Evolutionary conservation across 2,329 filamentous ascomycete species (phyloP).

Genomic region (Colletotrichum australisinense): DNA sequence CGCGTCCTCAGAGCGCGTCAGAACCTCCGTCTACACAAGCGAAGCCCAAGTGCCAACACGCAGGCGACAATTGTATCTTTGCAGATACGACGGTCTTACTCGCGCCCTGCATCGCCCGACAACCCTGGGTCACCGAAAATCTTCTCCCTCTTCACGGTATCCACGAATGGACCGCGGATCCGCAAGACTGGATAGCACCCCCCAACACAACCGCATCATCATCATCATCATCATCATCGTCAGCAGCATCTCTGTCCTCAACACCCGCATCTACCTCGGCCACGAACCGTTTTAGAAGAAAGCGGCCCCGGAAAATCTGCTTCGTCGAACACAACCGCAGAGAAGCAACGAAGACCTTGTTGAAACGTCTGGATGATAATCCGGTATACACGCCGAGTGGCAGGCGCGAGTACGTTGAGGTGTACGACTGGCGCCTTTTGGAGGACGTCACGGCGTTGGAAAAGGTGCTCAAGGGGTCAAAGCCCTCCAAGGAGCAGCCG

Average conservation of each 20-base stretch:
- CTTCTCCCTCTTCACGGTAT: constrained; percentile 58
- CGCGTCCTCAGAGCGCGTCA: background rate
- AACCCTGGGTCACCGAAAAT: constrained; percentile 48
- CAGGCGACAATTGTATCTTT: constrained; percentile 51
- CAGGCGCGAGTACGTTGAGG: constrained; percentile 50
- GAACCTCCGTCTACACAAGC: background rate
- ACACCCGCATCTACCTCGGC: background rate
- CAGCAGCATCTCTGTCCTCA: background rate
- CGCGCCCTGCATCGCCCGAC: constrained; percentile 52
- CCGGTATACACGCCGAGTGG: constrained; percentile 42
- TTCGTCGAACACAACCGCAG: constrained; percentile 51
- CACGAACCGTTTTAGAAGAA: background rate
- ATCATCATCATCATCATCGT: background rate
- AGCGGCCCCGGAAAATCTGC: constrained; percentile 33
- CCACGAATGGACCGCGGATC: constrained; percentile 45
- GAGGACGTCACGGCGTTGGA: constrained; percentile 54
- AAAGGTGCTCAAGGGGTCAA: constrained; percentile 37
- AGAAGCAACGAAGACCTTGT: constrained; percentile 46
- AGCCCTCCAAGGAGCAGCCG: background rate
- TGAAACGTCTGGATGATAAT: constrained; percentile 45
- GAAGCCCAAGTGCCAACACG: constrained; percentile 37
- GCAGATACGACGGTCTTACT: constrained; percentile 52
- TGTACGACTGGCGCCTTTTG: constrained; percentile 61
- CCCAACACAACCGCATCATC: background rate
- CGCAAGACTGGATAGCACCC: constrained; percentile 47